Conservation (phyloP, 2,329 filamentous ascomycete genomes). For the Verticillium nonalfalfae region DNA sequence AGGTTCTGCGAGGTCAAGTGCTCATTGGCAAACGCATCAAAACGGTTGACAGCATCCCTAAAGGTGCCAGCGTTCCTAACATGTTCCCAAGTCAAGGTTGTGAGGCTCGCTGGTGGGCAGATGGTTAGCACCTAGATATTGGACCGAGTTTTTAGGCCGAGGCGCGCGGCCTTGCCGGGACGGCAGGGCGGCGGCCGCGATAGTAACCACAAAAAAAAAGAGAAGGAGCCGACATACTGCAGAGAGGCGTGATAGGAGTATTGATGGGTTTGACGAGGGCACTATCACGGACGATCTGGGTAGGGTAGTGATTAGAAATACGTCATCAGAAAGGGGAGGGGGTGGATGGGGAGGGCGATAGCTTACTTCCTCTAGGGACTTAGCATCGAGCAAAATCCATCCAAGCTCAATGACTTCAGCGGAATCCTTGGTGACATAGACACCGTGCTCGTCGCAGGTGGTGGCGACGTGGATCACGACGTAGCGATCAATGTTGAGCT, state of each 20-base stretch:
- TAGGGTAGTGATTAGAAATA: constrained; percentile 11
- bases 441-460: constrained; percentile 97
- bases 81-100: constrained; percentile 97
- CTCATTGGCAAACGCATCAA: constrained; percentile 89
- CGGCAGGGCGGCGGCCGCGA: neutral
- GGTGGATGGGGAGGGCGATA: constrained; percentile 4
- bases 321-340: constrained; percentile 9
- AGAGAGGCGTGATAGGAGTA: constrained; percentile 95
- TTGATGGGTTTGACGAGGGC: constrained; percentile 98
- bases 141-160: neutral
- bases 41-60: constrained; percentile 91
- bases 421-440: constrained; percentile 98
- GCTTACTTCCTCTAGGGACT: constrained; percentile 85
- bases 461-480: constrained; percentile 98
- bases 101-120: constrained; percentile 71
- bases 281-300: constrained; percentile 85
- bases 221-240: constrained; percentile 66
- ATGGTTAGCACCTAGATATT: constrained; percentile 5
- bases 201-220: neutral
- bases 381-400: constrained; percentile 92
- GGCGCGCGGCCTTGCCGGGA: neutral
- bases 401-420: constrained; percentile 98
- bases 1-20: constrained; percentile 85
- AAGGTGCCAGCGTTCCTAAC: constrained; percentile 96
- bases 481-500: constrained; percentile 84